Evolutionary conservation across 441 rosid genomes (phyloP).

Genomic region (Erodium trifolium): DNA sequence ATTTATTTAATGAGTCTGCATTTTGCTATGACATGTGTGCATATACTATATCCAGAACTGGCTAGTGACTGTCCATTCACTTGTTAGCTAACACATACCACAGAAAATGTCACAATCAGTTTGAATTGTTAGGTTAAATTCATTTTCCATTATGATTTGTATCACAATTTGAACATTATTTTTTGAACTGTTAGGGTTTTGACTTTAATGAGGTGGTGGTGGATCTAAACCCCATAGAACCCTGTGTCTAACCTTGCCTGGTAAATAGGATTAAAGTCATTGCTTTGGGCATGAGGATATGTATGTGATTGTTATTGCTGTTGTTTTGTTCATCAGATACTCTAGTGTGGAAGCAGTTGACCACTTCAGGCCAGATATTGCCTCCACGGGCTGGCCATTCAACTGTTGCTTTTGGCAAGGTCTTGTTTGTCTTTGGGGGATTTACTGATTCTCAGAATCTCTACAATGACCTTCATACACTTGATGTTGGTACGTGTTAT

Average conservation of each 20-base stretch:
- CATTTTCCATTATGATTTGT: neutral
- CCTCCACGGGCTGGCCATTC: constrained; percentile 96
- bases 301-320: constrained; percentile 12
- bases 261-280: neutral
- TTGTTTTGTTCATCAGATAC: constrained; percentile 43
- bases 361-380: constrained; percentile 57
- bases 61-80: no score
- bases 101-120: neutral
- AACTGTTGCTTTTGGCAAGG: constrained; percentile 74
- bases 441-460: constrained; percentile 82
- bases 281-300: constrained; percentile 11
- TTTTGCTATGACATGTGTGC: no score
- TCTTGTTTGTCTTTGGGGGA: constrained; percentile 85
- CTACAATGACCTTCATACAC: constrained; percentile 69
- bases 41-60: no score
- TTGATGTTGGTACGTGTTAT: constrained; percentile 68
- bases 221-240: neutral
- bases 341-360: constrained; percentile 78
- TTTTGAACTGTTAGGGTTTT: neutral
- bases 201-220: neutral
- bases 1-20: no score
- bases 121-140: neutral
- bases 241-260: neutral
- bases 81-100: neutral
- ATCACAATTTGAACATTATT: neutral